Percentiles rank a stretch among this genome's conserved stretches.
Evolutionary conservation across 371 early-diverging fungal species (phyloP).

Genomic region (Batkoa obscura): DNA sequence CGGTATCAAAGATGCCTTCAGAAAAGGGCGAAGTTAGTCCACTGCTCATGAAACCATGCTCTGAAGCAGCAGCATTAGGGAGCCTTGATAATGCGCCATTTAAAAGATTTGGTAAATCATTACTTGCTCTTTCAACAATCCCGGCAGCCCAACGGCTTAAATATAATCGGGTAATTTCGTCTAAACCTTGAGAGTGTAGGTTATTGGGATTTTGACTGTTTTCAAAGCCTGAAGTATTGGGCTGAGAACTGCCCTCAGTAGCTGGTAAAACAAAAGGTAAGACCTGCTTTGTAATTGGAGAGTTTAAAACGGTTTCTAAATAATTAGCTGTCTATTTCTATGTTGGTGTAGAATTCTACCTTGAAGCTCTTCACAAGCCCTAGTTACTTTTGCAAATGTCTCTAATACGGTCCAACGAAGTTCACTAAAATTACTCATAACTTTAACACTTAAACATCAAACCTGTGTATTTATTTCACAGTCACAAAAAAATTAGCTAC

Average conservation of each 20-base stretch:
- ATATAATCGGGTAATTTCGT: background rate
- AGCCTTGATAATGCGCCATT: background rate
- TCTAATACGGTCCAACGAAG: conserved; percentile 1
- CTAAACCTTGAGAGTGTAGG: conserved; percentile 1
- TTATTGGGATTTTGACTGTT: too few relatives aligned
- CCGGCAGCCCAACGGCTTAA: conserved; percentile 4
- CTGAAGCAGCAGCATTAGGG: background rate
- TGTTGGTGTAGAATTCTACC: background rate
- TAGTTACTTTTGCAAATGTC: conserved; percentile 5
- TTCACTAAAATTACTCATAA: conserved; percentile 2
- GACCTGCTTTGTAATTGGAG: conserved; percentile 1
- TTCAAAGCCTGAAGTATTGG: background rate
- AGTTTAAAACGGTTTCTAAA: background rate
- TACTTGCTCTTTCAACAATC: conserved; percentile 4
- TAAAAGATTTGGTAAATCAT: background rate
- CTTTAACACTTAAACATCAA: too few relatives aligned
- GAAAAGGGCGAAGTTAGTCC: background rate
- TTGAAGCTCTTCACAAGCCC: background rate
- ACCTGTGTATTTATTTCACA: too few relatives aligned
- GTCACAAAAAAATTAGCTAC: too few relatives aligned
- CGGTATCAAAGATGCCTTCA: conserved; percentile 15
- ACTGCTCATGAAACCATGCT: background rate
- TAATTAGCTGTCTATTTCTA: background rate
- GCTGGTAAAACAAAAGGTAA: background rate
- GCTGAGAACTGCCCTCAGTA: background rate